Percentiles rank a stretch among this genome's conserved stretches.
Conservation (phyloP, 2,329 filamentous ascomycete genomes). For the Fusarium tuaranense region DNA sequence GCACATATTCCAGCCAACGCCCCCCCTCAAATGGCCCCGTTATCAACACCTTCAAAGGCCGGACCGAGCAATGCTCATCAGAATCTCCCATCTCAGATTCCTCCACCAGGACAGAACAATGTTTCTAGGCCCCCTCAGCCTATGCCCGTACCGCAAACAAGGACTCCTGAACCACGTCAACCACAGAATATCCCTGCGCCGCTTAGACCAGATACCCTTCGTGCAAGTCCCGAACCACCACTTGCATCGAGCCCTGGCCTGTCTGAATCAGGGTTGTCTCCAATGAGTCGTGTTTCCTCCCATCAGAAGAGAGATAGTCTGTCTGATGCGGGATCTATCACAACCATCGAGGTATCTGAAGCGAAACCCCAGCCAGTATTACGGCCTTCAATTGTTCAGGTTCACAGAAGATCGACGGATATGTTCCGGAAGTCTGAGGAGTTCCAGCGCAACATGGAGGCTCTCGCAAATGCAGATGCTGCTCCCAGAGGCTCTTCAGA, state of each 20-base stretch:
- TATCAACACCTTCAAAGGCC: not conserved
- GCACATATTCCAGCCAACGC: not conserved
- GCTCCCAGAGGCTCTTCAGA: constrained; percentile 23
- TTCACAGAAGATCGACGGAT: constrained; percentile 39
- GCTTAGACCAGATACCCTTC: not conserved
- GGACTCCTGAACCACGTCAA: not conserved
- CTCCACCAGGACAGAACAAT: not conserved
- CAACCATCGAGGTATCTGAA: constrained; percentile 41
- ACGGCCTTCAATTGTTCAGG: constrained; percentile 41
- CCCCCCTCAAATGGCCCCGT: not conserved
- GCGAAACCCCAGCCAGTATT: constrained; percentile 42
- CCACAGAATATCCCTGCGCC: not conserved
- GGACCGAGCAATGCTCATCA: not conserved
- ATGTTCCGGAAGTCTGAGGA: constrained; percentile 30
- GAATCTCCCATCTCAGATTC: not conserved
- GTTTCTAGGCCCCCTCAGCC: not conserved
- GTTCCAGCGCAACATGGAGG: constrained; percentile 1
- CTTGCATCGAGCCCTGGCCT: constrained; percentile 31
- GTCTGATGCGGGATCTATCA: constrained; percentile 41
- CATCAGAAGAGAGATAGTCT: constrained; percentile 35
- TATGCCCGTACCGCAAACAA: not conserved
- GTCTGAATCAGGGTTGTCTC: constrained; percentile 22
- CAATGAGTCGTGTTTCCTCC: constrained; percentile 30
- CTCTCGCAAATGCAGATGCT: constrained; percentile 15
- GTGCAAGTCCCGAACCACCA: not conserved